Percentiles rank a stretch among this genome's conserved stretches.
Evolutionary conservation across 495 filamentous ascomycete species (phyloP).

Genomic region (Neurospora tetraspora): DNA sequence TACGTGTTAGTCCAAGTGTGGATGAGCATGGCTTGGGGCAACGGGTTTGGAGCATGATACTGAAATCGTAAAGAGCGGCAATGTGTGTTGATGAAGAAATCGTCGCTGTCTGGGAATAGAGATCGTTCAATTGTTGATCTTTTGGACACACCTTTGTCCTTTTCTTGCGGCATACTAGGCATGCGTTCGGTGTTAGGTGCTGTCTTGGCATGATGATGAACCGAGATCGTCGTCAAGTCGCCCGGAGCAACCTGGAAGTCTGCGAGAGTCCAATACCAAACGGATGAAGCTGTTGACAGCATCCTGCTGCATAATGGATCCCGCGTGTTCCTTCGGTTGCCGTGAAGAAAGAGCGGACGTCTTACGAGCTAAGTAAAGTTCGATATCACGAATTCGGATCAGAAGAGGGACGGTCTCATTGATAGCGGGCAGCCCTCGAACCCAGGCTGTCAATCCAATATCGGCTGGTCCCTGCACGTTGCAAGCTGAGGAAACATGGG

Average conservation of each 20-base stretch:
- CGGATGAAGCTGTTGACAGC: neutral
- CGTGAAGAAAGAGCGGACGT: neutral
- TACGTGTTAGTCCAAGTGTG: conserved; percentile 2
- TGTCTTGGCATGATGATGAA: conserved; percentile 20
- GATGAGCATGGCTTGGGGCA: neutral
- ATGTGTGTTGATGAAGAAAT: neutral
- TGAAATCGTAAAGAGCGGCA: neutral
- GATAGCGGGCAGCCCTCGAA: neutral
- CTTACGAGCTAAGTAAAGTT: neutral
- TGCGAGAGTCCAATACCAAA: neutral
- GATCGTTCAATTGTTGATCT: neutral
- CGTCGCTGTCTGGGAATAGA: neutral
- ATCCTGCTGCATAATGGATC: neutral
- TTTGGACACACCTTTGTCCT: conserved; percentile 14
- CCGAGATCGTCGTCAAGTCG: neutral
- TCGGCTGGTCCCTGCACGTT: neutral
- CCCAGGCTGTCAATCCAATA: neutral
- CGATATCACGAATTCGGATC: neutral
- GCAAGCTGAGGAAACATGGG: neutral
- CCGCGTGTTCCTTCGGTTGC: neutral
- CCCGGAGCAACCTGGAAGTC: neutral
- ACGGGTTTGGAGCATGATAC: neutral
- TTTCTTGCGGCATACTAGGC: conserved; percentile 19
- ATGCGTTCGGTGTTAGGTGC: conserved; percentile 19
- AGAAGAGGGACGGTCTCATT: neutral